phyloP scores from a whole-genome alignment of 495 filamentous ascomycete species.

The Penicillium waksmanii region DNA sequence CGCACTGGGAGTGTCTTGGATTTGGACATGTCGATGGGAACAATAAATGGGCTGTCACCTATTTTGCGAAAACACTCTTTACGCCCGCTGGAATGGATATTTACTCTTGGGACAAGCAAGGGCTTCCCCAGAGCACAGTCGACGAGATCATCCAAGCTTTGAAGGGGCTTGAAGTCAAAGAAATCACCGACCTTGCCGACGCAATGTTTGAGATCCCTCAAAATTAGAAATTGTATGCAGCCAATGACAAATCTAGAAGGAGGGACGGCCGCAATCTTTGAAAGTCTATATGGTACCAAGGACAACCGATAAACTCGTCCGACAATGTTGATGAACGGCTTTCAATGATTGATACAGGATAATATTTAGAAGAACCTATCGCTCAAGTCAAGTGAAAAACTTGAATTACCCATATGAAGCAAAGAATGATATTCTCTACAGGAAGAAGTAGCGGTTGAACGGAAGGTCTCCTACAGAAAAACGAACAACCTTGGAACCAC shows the following conservation, averaged over 20 bases:
- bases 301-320: too few relatives aligned
- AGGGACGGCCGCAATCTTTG: not conserved
- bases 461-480: too few relatives aligned
- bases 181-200: constrained; percentile 22
- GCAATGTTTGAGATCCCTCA: constrained; percentile 27
- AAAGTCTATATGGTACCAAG: too few relatives aligned
- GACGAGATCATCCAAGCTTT: constrained; percentile 49
- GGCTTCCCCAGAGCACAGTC: constrained; percentile 50
- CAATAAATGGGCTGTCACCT: constrained; percentile 70
- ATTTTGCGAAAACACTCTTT: constrained; percentile 74
- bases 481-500: too few relatives aligned
- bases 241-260: not conserved
- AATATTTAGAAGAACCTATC: too few relatives aligned
- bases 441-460: too few relatives aligned
- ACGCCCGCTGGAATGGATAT: constrained; percentile 77
- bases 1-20: constrained; percentile 76
- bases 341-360: too few relatives aligned
- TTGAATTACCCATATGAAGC: too few relatives aligned
- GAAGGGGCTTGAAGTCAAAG: constrained; percentile 31
- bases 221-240: constrained; percentile 8
- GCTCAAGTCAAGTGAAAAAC: too few relatives aligned
- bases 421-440: too few relatives aligned
- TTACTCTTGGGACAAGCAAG: constrained; percentile 60
- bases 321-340: too few relatives aligned
- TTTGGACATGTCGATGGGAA: constrained; percentile 58